phyloP scores from a whole-genome alignment of 768 basidiomycete genomes.

The Hypholoma fasciculare region DNA sequence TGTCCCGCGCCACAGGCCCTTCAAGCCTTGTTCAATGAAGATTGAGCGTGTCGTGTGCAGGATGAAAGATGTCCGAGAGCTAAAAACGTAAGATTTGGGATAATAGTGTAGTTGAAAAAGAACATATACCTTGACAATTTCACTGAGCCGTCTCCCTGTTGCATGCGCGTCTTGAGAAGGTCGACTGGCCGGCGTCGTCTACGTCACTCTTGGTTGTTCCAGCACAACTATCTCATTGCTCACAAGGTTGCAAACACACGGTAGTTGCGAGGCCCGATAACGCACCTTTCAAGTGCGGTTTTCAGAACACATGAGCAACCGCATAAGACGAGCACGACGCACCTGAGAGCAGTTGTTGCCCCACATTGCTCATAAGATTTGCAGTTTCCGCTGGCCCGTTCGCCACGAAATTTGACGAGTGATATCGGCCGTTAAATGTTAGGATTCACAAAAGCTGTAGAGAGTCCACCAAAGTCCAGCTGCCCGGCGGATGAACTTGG shows the following conservation, averaged over 20 bases:
- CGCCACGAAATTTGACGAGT: no score
- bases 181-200: conserved; percentile 56
- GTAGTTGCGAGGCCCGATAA: conserved; percentile 79
- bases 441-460: no score
- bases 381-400: neutral
- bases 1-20: conserved; percentile 89
- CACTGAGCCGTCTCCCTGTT: conserved; percentile 66
- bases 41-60: conserved; percentile 57
- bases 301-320: neutral
- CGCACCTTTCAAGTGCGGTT: conserved; percentile 50
- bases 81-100: conserved; percentile 1
- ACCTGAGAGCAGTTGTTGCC: conserved; percentile 69
- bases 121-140: conserved; percentile 33
- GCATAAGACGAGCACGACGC: conserved; percentile 7
- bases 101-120: neutral
- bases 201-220: neutral
- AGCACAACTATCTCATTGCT: conserved; percentile 20
- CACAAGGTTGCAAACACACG: conserved; percentile 75
- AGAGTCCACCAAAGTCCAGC: no score
- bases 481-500: no score
- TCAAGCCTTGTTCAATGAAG: conserved; percentile 58
- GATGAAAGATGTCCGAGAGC: conserved; percentile 39
- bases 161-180: conserved; percentile 88
- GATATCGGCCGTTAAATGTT: no score
- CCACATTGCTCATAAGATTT: conserved; percentile 61